phyloP scores from a whole-genome alignment of 208 protist species.

The Wallacemonas sp. region DNA sequence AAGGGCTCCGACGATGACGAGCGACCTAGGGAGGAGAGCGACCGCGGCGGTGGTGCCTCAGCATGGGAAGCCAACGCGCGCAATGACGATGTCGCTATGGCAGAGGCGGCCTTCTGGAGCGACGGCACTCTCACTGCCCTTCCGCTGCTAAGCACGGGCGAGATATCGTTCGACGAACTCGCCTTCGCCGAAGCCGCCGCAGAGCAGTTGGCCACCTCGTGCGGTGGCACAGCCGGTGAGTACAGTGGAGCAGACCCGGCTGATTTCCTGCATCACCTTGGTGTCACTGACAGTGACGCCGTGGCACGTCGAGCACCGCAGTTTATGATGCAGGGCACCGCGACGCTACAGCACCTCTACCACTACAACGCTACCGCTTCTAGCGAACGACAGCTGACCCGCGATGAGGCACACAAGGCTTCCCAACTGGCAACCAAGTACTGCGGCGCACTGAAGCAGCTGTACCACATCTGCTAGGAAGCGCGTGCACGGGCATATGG shows the following conservation, averaged over 20 bases:
- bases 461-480: slow-evolving; percentile 34
- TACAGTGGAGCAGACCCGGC: slow-evolving; percentile 13
- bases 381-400: slow-evolving; percentile 27
- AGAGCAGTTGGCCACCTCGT: not conserved
- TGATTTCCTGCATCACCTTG: slow-evolving; percentile 15
- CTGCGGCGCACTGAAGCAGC: slow-evolving; percentile 52
- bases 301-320: not conserved
- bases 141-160: slow-evolving; percentile 60
- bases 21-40: not conserved
- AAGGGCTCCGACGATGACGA: not conserved
- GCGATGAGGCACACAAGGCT: slow-evolving; percentile 44
- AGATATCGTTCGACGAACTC: slow-evolving; percentile 76
- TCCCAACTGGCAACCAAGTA: slow-evolving; percentile 55
- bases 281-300: slow-evolving; percentile 11
- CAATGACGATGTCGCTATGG: not conserved
- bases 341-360: slow-evolving; percentile 42
- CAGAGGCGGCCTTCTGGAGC: slow-evolving; percentile 13
- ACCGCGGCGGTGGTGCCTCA: not conserved
- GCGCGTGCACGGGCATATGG: not conserved
- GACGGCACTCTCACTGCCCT: slow-evolving; percentile 40
- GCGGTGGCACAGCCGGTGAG: slow-evolving; percentile 2
- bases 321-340: slow-evolving; percentile 36
- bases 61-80: not conserved
- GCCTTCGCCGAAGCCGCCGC: slow-evolving; percentile 10
- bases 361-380: slow-evolving; percentile 47